Evolutionary conservation across 805 yeast species (phyloP).

Genomic region (Torulaspora maleeae): DNA sequence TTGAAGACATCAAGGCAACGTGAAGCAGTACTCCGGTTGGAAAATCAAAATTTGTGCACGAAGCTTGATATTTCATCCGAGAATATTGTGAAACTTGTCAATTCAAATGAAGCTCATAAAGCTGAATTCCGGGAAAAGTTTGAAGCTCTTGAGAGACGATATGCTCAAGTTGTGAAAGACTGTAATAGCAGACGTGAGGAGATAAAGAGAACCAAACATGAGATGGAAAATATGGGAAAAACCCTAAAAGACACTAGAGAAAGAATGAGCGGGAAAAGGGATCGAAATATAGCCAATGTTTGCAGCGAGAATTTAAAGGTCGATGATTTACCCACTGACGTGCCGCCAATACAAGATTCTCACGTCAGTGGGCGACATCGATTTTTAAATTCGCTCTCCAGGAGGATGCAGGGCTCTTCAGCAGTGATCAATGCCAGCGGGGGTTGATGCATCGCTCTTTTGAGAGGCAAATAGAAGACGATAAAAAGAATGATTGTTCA

Average conservation of each 20-base stretch:
- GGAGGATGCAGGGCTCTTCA: not conserved
- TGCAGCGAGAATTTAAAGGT: slow-evolving; percentile 1
- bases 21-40: not conserved
- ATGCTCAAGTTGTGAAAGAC: slow-evolving; percentile 1
- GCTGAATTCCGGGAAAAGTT: not conserved
- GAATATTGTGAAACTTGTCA: not conserved
- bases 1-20: not conserved
- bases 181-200: slow-evolving; percentile 4
- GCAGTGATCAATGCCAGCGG: not conserved
- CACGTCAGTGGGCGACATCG: not conserved
- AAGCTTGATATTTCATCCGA: not conserved
- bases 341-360: not conserved
- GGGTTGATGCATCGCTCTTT: too few relatives aligned
- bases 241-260: slow-evolving; percentile 3
- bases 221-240: slow-evolving; percentile 1
- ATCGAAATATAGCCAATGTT: not conserved
- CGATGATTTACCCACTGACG: not conserved
- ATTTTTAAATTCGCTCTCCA: not conserved
- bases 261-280: slow-evolving; percentile 1
- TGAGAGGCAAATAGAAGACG: too few relatives aligned
- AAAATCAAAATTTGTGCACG: not conserved
- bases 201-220: slow-evolving; percentile 2
- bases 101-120: slow-evolving; percentile 1
- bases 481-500: too few relatives aligned
- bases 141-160: not conserved